These are phyloP conservation scores for Whalleya microplaca DNA, from an alignment of 2,329 filamentous ascomycete genomes.

Conservation along the genomic window DNA sequence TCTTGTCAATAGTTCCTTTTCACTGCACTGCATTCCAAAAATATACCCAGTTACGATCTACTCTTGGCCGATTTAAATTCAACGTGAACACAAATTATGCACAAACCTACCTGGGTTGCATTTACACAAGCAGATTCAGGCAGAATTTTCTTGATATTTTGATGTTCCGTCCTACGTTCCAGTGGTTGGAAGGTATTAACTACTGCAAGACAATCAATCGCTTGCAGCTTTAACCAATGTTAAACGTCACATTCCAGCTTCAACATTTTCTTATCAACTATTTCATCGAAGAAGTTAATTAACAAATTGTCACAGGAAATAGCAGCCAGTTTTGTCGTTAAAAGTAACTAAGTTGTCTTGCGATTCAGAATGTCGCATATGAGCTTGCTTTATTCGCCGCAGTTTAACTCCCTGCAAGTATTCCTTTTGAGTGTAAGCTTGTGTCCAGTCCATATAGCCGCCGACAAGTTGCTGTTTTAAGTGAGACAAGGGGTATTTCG, in stretches of 20 bases:
- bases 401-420: too few species aligned
- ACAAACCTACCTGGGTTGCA: background rate
- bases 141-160: background rate
- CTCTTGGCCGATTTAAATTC: background rate
- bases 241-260: background rate
- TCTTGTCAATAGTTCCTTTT: background rate
- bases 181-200: background rate
- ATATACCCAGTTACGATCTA: background rate
- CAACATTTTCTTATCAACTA: too few species aligned
- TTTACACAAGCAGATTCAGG: background rate
- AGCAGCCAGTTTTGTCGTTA: too few species aligned
- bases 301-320: too few species aligned
- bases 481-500: background rate
- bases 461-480: background rate
- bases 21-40: background rate
- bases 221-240: background rate
- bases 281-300: too few species aligned
- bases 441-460: too few species aligned
- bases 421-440: too few species aligned
- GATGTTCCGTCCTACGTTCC: background rate
- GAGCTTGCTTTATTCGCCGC: too few species aligned
- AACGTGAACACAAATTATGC: background rate
- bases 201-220: background rate
- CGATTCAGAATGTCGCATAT: too few species aligned
- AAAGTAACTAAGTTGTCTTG: too few species aligned